Conservation (phyloP, 225 moss, liverwort and hornwort species). For the Climacium dendroides region DNA sequence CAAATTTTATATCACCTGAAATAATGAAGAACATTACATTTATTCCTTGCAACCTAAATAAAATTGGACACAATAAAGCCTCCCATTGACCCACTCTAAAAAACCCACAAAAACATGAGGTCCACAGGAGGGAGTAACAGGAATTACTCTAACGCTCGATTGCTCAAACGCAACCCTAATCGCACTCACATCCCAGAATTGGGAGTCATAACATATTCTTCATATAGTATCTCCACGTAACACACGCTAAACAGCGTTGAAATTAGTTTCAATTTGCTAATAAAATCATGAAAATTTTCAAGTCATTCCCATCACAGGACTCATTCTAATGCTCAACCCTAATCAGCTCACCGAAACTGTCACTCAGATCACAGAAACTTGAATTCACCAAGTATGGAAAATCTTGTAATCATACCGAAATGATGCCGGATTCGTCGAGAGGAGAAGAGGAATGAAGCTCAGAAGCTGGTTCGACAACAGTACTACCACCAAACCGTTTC, state of each 20-base stretch:
- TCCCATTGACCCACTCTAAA: background rate
- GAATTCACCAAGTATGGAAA: background rate
- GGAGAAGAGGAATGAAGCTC: slow-evolving; percentile 25
- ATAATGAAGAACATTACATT: no score
- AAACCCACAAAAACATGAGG: background rate
- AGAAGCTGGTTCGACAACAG: slow-evolving; percentile 32
- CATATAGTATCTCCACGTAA: background rate
- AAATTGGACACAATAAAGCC: background rate
- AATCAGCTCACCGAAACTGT: background rate
- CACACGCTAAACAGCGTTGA: background rate
- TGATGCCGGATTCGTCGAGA: slow-evolving; percentile 39
- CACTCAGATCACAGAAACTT: background rate
- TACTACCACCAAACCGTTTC: background rate
- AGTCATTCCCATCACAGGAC: background rate
- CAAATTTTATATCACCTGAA: background rate
- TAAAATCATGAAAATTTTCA: background rate
- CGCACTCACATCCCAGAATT: background rate
- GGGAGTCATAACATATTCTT: background rate
- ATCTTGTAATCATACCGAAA: slow-evolving; percentile 11
- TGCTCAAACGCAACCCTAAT: background rate
- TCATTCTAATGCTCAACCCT: background rate
- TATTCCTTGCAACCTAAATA: background rate
- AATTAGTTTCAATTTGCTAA: background rate
- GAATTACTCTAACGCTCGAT: background rate
- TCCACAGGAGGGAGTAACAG: background rate